Evolutionary conservation across 176 grass and related monocot species (phyloP).

Genomic region (Zizania latifolia): DNA sequence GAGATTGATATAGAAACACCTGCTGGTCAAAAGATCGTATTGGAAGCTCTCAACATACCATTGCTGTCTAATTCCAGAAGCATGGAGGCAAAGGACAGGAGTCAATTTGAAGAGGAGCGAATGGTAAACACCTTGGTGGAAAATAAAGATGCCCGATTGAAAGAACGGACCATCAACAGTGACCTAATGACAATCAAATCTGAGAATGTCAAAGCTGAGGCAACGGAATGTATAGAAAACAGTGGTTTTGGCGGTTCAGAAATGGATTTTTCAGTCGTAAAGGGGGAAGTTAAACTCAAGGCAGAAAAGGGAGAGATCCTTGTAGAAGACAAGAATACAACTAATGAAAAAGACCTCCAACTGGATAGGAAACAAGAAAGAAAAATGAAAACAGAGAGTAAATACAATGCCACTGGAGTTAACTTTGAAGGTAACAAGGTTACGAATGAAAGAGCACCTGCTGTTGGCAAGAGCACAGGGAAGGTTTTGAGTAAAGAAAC

Average conservation of each 20-base stretch:
- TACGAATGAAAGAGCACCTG: slow-evolving; percentile 48
- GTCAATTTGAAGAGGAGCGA: slow-evolving; percentile 40
- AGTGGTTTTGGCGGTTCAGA: slow-evolving; percentile 41
- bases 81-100: slow-evolving; percentile 28
- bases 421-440: slow-evolving; percentile 43
- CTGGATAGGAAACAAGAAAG: slow-evolving; percentile 61
- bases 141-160: slow-evolving; percentile 38
- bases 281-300: slow-evolving; percentile 50
- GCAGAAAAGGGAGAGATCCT: slow-evolving; percentile 40
- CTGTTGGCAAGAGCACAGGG: slow-evolving; percentile 32
- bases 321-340: slow-evolving; percentile 43
- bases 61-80: slow-evolving; percentile 37
- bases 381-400: slow-evolving; percentile 57
- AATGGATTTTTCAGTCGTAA: slow-evolving; percentile 34
- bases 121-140: slow-evolving; percentile 24
- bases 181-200: slow-evolving; percentile 30
- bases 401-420: slow-evolving; percentile 29
- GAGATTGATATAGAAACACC: slow-evolving; percentile 46
- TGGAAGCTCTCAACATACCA: slow-evolving; percentile 41
- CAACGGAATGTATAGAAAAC: slow-evolving; percentile 37
- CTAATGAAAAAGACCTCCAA: slow-evolving; percentile 32
- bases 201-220: slow-evolving; percentile 38
- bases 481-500: slow-evolving; percentile 48
- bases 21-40: slow-evolving; percentile 39
- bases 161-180: slow-evolving; percentile 27